Conservation (phyloP, 140 eudicot species). For the Oenanthe javanica region DNA sequence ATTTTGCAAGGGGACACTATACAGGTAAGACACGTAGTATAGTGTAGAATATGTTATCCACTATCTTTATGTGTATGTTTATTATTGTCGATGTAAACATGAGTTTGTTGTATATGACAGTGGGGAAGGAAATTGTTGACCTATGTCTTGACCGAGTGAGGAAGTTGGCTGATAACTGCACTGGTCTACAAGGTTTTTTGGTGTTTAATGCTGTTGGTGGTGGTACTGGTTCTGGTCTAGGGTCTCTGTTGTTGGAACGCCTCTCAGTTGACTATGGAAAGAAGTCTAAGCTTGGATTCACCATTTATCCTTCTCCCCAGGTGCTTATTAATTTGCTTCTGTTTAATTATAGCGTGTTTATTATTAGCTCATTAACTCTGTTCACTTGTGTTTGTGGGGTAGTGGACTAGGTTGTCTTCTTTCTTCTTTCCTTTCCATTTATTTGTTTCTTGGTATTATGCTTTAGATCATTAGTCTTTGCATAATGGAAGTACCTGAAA, state of each 20-base stretch:
- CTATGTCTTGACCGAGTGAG: conserved; percentile 49
- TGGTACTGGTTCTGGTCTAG: conserved; percentile 61
- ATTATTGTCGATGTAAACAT: neutral
- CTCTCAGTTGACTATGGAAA: conserved; percentile 52
- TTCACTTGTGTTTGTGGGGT: neutral
- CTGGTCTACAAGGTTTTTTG: conserved; percentile 51
- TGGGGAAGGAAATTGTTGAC: conserved; percentile 50
- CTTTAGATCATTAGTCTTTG: neutral
- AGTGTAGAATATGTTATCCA: neutral
- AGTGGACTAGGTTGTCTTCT: neutral
- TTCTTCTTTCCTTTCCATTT: neutral
- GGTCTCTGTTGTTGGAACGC: conserved; percentile 49
- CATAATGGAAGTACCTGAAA: neutral
- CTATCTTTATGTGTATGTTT: neutral
- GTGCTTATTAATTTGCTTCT: conserved; percentile 14
- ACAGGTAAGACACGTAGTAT: neutral
- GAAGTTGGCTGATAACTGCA: conserved; percentile 55
- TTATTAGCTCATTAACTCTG: neutral
- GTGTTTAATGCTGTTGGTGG: conserved; percentile 60
- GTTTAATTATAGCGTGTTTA: neutral
- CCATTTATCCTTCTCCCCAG: conserved; percentile 60
- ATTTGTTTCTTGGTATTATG: neutral
- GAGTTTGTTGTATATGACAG: conserved; percentile 17
- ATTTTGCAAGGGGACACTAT: conserved; percentile 12
- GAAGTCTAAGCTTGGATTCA: conserved; percentile 58